Evolutionary conservation across 495 filamentous ascomycete genomes (phyloP).

Genomic region (Neurospora sp.): DNA sequence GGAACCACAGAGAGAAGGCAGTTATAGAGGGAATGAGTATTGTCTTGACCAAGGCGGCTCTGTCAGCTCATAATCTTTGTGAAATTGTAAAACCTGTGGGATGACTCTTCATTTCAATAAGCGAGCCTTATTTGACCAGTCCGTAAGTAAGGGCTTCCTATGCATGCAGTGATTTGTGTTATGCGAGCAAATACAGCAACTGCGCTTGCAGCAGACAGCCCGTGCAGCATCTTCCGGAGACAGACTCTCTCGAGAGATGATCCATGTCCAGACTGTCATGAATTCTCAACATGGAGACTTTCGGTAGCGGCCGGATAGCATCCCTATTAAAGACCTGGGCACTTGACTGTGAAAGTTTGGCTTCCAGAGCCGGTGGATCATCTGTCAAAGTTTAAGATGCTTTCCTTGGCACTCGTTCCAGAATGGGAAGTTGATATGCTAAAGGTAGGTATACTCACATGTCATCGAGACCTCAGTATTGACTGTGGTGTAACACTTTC

Average conservation of each 20-base stretch:
- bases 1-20: background rate
- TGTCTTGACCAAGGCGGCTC: background rate
- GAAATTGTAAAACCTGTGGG: background rate
- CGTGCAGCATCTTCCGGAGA: background rate
- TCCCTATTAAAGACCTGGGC: no score
- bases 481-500: background rate
- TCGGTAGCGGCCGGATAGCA: background rate
- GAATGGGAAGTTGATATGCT: background rate
- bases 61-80: no score
- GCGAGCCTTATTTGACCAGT: background rate
- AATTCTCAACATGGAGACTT: background rate
- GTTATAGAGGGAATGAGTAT: background rate
- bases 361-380: background rate
- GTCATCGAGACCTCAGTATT: background rate
- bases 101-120: background rate
- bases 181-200: background rate
- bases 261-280: background rate
- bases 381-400: background rate
- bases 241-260: background rate
- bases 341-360: background rate
- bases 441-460: background rate
- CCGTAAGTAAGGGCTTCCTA: background rate
- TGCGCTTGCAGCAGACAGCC: background rate
- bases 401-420: background rate
- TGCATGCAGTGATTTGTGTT: background rate